Percentiles rank a stretch among this genome's conserved stretches.
phyloP scores from a whole-genome alignment of 768 basidiomycete species.

The Mycena latifolia region DNA sequence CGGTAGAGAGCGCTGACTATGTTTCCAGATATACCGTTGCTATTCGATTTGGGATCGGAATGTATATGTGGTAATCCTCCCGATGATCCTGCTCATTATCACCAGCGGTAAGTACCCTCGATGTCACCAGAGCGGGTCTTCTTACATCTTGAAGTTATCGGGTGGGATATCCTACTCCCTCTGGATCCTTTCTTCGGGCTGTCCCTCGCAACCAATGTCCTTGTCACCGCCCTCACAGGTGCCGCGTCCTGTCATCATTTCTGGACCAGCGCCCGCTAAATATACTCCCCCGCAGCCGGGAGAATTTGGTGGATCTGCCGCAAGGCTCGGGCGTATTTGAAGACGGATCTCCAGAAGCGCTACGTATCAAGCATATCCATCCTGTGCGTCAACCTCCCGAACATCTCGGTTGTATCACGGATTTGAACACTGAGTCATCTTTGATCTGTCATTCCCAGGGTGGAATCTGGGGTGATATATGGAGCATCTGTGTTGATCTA shows the following conservation, averaged over 20 bases:
- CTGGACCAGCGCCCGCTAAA: neutral
- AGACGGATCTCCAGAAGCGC: conserved; percentile 39
- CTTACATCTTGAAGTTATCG: conserved; percentile 17
- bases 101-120: conserved; percentile 38
- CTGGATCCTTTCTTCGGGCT: conserved; percentile 44
- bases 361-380: conserved; percentile 46
- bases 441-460: conserved; percentile 29
- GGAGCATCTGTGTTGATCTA: conserved; percentile 44
- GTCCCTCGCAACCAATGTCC: conserved; percentile 45
- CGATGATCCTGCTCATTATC: conserved; percentile 41
- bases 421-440: too few species aligned
- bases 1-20: neutral
- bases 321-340: conserved; percentile 42
- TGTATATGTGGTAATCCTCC: conserved; percentile 43
- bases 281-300: conserved; percentile 35
- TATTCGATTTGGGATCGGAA: conserved; percentile 46
- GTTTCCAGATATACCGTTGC: conserved; percentile 49
- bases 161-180: conserved; percentile 42
- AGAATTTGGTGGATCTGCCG: conserved; percentile 48
- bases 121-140: neutral
- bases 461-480: conserved; percentile 48
- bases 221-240: conserved; percentile 47
- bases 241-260: neutral
- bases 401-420: too few species aligned
- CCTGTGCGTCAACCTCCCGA: too few species aligned